Percentiles rank a stretch among this genome's conserved stretches.
These are phyloP conservation scores for Huntiella omanensis DNA, from an alignment of 2,329 filamentous ascomycete genomes.

Conservation along the genomic window DNA sequence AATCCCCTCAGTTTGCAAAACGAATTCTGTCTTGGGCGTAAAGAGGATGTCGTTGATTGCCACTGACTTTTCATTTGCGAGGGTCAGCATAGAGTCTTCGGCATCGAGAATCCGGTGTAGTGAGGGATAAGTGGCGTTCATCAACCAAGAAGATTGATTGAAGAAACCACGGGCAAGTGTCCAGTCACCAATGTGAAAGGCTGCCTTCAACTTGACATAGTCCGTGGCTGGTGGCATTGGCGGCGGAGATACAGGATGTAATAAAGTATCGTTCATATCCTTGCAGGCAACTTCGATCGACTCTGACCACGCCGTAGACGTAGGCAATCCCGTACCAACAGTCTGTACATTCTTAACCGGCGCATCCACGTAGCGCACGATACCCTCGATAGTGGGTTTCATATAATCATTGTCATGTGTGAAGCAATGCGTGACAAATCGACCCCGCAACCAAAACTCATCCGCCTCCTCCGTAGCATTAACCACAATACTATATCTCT, in stretches of 20 bases:
- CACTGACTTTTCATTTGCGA: not conserved
- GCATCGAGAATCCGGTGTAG: slow-evolving; percentile 20
- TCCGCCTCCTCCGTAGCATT: slow-evolving; percentile 35
- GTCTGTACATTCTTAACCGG: too few relatives aligned
- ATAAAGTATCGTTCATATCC: slow-evolving; percentile 31
- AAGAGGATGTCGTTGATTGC: slow-evolving; percentile 18
- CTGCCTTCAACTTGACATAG: slow-evolving; percentile 28
- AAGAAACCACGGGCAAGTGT: slow-evolving; percentile 34
- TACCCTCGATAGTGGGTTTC: slow-evolving; percentile 16
- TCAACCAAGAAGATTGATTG: slow-evolving; percentile 31
- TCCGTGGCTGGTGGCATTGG: slow-evolving; percentile 21
- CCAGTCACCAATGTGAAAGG: slow-evolving; percentile 36
- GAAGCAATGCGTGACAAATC: slow-evolving; percentile 23
- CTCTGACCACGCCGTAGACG: slow-evolving; percentile 31
- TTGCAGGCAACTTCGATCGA: slow-evolving; percentile 28
- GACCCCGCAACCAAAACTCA: slow-evolving; percentile 46
- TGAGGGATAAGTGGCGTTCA: slow-evolving; percentile 19
- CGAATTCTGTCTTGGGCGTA: slow-evolving; percentile 19
- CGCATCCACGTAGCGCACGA: slow-evolving; percentile 17
- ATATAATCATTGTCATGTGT: slow-evolving; percentile 17
- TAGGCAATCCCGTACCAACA: slow-evolving; percentile 12
- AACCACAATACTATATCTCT: slow-evolving; percentile 50
- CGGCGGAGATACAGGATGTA: slow-evolving; percentile 21
- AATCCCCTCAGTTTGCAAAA: slow-evolving; percentile 31
- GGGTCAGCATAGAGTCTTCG: not conserved